A percentile compares a stretch with the other conserved stretches of the same genome.
Evolutionary conservation across 2,329 filamentous ascomycete species (phyloP).

Genomic region (Aspergillus jensenii): DNA sequence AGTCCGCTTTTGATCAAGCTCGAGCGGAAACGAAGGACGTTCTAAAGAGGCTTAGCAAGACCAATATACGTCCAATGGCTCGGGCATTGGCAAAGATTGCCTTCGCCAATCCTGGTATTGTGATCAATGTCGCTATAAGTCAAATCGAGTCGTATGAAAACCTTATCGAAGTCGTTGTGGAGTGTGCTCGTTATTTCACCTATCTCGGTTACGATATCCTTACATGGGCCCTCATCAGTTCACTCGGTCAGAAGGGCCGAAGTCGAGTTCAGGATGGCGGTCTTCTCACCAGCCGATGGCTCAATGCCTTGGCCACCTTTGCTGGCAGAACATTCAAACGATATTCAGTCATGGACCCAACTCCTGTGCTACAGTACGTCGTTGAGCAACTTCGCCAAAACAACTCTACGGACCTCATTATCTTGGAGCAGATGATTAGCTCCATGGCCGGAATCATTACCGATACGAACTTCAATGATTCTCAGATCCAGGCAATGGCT

Average conservation of each 20-base stretch:
- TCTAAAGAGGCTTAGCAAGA: slow-evolving; percentile 85
- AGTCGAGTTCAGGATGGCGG: slow-evolving; percentile 63
- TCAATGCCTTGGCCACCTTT: slow-evolving; percentile 86
- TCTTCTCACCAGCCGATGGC: slow-evolving; percentile 83
- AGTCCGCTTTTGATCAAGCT: slow-evolving; percentile 73
- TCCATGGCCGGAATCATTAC: slow-evolving; percentile 94
- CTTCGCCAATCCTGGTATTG: slow-evolving; percentile 83
- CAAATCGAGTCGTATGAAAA: slow-evolving; percentile 95
- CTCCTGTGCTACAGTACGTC: slow-evolving; percentile 86
- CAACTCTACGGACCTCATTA: slow-evolving; percentile 86
- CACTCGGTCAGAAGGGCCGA: slow-evolving; percentile 58
- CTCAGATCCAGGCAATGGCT: slow-evolving; percentile 83
- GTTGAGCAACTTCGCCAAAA: slow-evolving; percentile 77
- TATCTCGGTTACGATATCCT: slow-evolving; percentile 89
- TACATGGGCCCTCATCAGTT: slow-evolving; percentile 85
- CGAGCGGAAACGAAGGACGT: slow-evolving; percentile 77
- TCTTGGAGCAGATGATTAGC: slow-evolving; percentile 84
- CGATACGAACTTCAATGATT: slow-evolving; percentile 82
- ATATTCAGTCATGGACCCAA: slow-evolving; percentile 79
- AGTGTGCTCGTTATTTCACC: slow-evolving; percentile 92
- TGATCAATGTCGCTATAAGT: slow-evolving; percentile 83
- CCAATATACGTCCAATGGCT: slow-evolving; percentile 83
- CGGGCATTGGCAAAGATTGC: slow-evolving; percentile 89
- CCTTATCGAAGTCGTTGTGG: slow-evolving; percentile 89
- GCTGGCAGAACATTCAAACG: slow-evolving; percentile 85